Evolutionary conservation across 2,329 filamentous ascomycete genomes (phyloP), one percentile per base, ranked within the genome.

Genomic region (Cladophialophora yegresii): DNA sequence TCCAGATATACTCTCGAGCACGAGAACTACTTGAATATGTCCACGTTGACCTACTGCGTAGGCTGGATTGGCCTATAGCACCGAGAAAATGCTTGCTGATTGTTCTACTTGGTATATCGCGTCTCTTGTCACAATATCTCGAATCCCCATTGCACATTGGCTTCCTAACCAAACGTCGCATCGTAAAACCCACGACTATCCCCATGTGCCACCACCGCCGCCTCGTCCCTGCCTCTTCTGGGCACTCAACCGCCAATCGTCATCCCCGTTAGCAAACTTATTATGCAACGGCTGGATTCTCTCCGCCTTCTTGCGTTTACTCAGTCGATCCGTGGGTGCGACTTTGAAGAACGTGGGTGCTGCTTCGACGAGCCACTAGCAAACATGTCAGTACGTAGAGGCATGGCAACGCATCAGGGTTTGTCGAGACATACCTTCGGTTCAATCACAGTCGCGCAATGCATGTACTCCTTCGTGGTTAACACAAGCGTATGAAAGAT

Each of bases 311-410:
- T 96, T 95, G 73, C 95, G 82, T 84, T 96, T 97, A 69, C 89
- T 93, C 73, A 99, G 78, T 62, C 86, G 83, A 75, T 97, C 92
- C 40, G 89, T 93, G 0, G 91, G 88, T 20, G 95, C 93, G 4
- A 98, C 92, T 84, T 96, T 96, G 87, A 98, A 99, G 81, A 98
- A 99, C 0, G 92, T 97, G 9, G 96, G 95, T n/a, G 96, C 95
- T 12, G 93, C 93, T 73, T 97, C 93, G 0, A 98, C 92, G 23
- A 99, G 84, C 87, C 86, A 89, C 76, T 78, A 56, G 62, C 54
- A 53, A n/a, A 54, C 51, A 61, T 16, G 47, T 71, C 57, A 71
- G 67, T 36, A 66, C 23, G 36, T 13, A 36, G 28, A 54, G 40
- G 32, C 4, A 51, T 7, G 26, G 16, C 43, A 40, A 12, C 12